These are phyloP conservation scores for Neurospora sublineolata DNA, from an alignment of 495 filamentous ascomycete species.

Conservation along the genomic window DNA sequence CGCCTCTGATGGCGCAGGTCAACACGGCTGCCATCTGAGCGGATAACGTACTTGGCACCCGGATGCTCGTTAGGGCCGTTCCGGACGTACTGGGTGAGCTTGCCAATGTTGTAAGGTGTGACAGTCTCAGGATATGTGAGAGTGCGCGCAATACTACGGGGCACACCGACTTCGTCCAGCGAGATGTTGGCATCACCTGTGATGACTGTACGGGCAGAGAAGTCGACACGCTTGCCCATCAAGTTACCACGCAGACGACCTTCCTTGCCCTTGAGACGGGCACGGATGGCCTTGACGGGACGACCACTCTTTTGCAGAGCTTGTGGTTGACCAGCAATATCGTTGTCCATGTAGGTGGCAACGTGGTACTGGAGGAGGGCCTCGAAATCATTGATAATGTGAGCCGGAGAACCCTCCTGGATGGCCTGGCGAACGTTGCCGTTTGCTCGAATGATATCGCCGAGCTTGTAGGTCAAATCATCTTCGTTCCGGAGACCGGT, in stretches of 20 bases:
- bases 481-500: constrained; percentile 85
- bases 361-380: constrained; percentile 93
- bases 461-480: constrained; percentile 96
- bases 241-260: constrained; percentile 93
- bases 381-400: constrained; percentile 83
- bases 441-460: constrained; percentile 96
- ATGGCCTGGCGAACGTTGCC: constrained; percentile 82
- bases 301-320: constrained; percentile 93
- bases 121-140: constrained; percentile 96
- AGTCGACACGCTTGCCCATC: constrained; percentile 99
- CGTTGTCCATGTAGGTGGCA: constrained; percentile 98
- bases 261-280: constrained; percentile 95
- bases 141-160: constrained; percentile 74
- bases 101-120: constrained; percentile 93
- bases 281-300: constrained; percentile 90
- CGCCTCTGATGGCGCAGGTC: constrained; percentile 86
- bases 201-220: constrained; percentile 98
- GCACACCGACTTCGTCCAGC: constrained; percentile 92
- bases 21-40: constrained; percentile 81
- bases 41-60: constrained; percentile 88
- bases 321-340: constrained; percentile 91
- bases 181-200: constrained; percentile 95
- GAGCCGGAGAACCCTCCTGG: constrained; percentile 76
- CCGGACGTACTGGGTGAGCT: constrained; percentile 73
- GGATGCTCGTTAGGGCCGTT: constrained; percentile 93